Percentiles rank a stretch among this genome's conserved stretches.
Conservation (phyloP, 192 early-diverging fungal genomes). For the Linnemannia hyalina region DNA sequence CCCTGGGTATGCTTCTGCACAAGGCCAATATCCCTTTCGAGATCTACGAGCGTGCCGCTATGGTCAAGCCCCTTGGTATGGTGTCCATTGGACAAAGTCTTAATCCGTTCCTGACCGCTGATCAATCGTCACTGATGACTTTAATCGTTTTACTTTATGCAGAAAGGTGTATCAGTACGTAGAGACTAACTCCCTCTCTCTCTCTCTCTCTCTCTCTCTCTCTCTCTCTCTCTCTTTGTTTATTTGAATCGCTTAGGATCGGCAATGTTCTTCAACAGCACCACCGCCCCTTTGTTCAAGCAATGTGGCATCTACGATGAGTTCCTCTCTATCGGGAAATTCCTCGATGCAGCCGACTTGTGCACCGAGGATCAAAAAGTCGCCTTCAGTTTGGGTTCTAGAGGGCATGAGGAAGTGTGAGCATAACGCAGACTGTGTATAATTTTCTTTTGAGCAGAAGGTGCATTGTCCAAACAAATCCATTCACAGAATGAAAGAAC, state of each 20-base stretch:
- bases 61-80: slow-evolving; percentile 12
- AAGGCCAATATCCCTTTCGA: slow-evolving; percentile 11
- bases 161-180: no score
- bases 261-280: neutral
- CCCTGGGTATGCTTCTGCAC: neutral
- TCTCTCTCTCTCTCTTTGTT: neutral
- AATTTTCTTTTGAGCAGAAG: no score
- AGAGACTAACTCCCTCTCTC: neutral
- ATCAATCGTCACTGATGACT: neutral
- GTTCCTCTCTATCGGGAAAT: neutral
- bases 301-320: slow-evolving; percentile 19
- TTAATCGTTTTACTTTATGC: no score
- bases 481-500: no score
- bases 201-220: neutral
- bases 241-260: neutral
- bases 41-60: neutral
- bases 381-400: neutral
- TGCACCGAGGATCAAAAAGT: neutral
- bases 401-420: neutral
- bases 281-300: neutral
- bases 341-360: neutral
- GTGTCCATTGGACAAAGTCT: no score
- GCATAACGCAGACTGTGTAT: neutral
- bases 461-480: no score
- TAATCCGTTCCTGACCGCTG: no score